Evolutionary conservation across 2,329 filamentous ascomycete species (phyloP).

Genomic region (Xylariales sp.): DNA sequence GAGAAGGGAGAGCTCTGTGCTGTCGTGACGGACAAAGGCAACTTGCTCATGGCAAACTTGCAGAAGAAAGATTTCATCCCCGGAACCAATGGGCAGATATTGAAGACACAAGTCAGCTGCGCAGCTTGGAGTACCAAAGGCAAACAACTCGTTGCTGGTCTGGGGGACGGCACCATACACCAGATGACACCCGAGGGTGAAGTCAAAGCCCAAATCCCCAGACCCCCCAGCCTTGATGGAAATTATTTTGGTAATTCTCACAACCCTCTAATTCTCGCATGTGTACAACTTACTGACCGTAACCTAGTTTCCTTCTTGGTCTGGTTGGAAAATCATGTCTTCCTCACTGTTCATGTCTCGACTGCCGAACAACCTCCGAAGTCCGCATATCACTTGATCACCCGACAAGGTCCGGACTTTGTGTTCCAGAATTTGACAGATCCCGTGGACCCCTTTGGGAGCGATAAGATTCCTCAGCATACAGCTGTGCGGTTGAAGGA

Average conservation of each 20-base stretch:
- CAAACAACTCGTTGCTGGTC: conserved; percentile 85
- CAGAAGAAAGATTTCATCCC: conserved; percentile 56
- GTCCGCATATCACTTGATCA: conserved; percentile 77
- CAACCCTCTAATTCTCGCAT: conserved; percentile 1
- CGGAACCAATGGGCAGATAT: conserved; percentile 53
- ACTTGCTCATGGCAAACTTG: conserved; percentile 79
- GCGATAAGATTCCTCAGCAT: conserved; percentile 67
- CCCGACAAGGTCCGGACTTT: conserved; percentile 60
- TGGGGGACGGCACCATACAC: conserved; percentile 71
- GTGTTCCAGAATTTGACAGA: conserved; percentile 71
- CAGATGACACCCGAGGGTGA: conserved; percentile 82
- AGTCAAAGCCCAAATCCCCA: conserved; percentile 72
- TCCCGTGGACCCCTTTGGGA: conserved; percentile 67
- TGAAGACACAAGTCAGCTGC: conserved; percentile 75
- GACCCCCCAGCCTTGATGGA: conserved; percentile 60
- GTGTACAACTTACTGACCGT: conserved; percentile 19
- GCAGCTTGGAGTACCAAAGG: conserved; percentile 89
- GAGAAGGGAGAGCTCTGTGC: conserved; percentile 73
- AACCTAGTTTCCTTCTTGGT: conserved; percentile 67
- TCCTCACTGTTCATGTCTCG: conserved; percentile 74
- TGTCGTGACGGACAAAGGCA: conserved; percentile 73
- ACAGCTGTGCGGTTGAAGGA: conserved; percentile 72
- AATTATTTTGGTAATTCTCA: conserved; percentile 64
- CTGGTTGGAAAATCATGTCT: conserved; percentile 86
- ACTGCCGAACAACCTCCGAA: conserved; percentile 52